These are phyloP conservation scores for Coffea humblotiana DNA, from an alignment of 305 asterid genomes.

Conservation along the genomic window DNA sequence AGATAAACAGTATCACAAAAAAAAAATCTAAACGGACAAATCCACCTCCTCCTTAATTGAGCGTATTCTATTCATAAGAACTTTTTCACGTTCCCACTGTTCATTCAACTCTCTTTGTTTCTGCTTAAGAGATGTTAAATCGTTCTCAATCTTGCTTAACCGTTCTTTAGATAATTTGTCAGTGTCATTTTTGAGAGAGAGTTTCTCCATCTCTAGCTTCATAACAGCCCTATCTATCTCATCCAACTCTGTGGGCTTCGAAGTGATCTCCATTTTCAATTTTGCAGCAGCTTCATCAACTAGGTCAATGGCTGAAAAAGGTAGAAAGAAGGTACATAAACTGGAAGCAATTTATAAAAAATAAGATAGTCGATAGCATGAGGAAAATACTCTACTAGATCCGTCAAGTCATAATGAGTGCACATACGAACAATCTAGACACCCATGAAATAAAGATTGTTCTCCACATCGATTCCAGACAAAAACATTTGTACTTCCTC, in stretches of 20 bases:
- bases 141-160: constrained; percentile 35
- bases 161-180: constrained; percentile 46
- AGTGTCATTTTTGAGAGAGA: constrained; percentile 40
- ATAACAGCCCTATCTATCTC: constrained; percentile 43
- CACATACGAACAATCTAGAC: no score
- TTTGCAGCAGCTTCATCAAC: constrained; percentile 52
- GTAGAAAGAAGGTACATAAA: no score
- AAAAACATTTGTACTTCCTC: no score
- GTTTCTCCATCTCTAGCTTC: constrained; percentile 47
- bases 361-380: no score
- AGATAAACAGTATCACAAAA: background rate
- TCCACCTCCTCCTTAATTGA: constrained; percentile 27
- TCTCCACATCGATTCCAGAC: no score
- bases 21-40: background rate
- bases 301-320: constrained; percentile 38
- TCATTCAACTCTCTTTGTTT: constrained; percentile 39
- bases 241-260: constrained; percentile 45
- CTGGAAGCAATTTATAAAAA: no score
- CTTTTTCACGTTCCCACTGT: constrained; percentile 44
- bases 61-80: constrained; percentile 38
- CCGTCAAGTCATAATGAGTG: no score
- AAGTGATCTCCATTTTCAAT: constrained; percentile 50
- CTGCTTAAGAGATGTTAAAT: constrained; percentile 32
- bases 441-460: no score
- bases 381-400: no score